Evolutionary conservation across 306 rosid genomes (phyloP).

Genomic region (Corylus heterophylla): DNA sequence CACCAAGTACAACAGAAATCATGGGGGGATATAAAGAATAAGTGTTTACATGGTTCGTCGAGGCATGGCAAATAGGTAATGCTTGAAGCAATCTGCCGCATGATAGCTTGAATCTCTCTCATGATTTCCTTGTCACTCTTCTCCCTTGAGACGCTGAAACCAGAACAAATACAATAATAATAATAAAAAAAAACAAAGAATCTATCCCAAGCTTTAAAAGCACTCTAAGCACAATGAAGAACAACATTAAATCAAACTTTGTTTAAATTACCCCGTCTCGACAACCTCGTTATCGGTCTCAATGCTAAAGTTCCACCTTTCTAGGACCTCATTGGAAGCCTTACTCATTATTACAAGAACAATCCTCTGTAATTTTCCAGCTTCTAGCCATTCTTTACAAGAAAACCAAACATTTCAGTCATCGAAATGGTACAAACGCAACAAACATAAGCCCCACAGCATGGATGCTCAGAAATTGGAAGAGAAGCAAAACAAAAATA

Average conservation of each 20-base stretch:
- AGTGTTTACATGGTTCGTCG: conserved; percentile 82
- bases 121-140: conserved; percentile 98
- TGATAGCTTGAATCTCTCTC: conserved; percentile 99
- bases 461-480: neutral
- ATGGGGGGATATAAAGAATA: too few relatives aligned
- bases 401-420: conserved; percentile 11
- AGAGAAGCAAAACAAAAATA: neutral
- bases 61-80: conserved; percentile 98
- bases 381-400: conserved; percentile 90
- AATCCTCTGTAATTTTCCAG: conserved; percentile 95
- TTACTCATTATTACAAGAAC: conserved; percentile 86
- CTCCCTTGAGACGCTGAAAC: conserved; percentile 73
- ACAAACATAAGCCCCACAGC: neutral
- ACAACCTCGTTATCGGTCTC: conserved; percentile 86
- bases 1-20: neutral
- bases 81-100: conserved; percentile 99
- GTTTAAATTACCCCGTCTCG: conserved; percentile 63
- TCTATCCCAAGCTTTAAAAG: too few relatives aligned
- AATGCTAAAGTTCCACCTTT: conserved; percentile 98
- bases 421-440: neutral
- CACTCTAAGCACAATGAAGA: neutral
- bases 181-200: neutral
- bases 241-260: neutral
- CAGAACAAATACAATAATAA: neutral
- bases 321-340: conserved; percentile 79